phyloP scores from a whole-genome alignment of 805 yeast species.

The Suhomyces pyralidae region DNA sequence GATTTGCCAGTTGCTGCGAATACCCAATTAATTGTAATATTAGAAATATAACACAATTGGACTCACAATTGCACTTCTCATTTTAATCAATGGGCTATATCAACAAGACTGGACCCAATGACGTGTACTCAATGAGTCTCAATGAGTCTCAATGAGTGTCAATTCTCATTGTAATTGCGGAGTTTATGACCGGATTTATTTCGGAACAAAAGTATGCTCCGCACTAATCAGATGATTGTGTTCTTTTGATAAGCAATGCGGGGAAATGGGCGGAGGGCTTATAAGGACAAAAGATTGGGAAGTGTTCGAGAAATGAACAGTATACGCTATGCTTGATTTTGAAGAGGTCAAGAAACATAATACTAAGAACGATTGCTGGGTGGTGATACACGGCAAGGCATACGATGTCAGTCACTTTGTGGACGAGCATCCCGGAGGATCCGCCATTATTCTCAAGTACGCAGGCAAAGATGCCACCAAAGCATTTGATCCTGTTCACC shows the following conservation, averaged over 20 bases:
- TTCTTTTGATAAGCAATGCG: not conserved
- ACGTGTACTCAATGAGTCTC: no score
- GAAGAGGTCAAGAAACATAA: slow-evolving; percentile 47
- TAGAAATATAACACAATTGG: no score
- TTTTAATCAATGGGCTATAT: no score
- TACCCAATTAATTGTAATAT: no score
- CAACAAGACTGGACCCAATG: no score
- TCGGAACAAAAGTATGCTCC: not conserved
- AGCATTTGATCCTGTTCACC: slow-evolving; percentile 86
- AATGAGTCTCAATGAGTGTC: no score
- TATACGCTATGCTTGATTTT: not conserved
- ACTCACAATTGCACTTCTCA: no score
- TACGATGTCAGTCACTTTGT: slow-evolving; percentile 71
- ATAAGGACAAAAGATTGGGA: not conserved
- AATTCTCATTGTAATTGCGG: no score
- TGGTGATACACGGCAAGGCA: slow-evolving; percentile 72
- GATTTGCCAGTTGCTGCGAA: no score
- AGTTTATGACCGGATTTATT: no score
- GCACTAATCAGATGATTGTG: not conserved
- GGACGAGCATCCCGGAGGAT: slow-evolving; percentile 62
- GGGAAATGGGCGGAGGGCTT: not conserved
- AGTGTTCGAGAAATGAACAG: not conserved
- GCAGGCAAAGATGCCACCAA: slow-evolving; percentile 63
- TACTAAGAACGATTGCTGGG: slow-evolving; percentile 71
- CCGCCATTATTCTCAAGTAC: slow-evolving; percentile 50